These are phyloP conservation scores for Kodamaea fungicola DNA, from an alignment of 1,139 yeast species.

Conservation along the genomic window DNA sequence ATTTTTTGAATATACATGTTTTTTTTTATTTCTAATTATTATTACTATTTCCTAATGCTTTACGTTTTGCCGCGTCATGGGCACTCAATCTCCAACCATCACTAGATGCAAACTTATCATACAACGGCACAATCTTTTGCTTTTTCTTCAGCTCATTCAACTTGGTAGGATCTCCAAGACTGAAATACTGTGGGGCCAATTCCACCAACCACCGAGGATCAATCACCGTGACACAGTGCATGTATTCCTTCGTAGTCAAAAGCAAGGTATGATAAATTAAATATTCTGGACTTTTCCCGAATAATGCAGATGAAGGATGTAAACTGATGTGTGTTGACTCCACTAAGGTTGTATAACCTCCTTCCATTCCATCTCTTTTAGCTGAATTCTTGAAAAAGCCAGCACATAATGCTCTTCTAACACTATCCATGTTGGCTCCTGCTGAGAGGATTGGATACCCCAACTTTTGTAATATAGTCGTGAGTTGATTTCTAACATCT, in stretches of 20 bases:
- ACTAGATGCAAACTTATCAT: constrained; percentile 52
- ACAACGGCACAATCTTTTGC: constrained; percentile 47
- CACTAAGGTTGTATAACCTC: constrained; percentile 68
- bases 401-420: constrained; percentile 73
- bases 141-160: constrained; percentile 34
- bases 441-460: constrained; percentile 54
- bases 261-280: constrained; percentile 82
- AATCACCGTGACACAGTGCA: constrained; percentile 81
- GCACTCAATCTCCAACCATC: constrained; percentile 42
- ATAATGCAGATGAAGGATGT: constrained; percentile 86
- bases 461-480: constrained; percentile 57
- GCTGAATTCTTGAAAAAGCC: constrained; percentile 90
- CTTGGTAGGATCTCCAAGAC: constrained; percentile 47
- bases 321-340: constrained; percentile 77
- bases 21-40: background rate
- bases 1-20: constrained; percentile 10
- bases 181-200: constrained; percentile 84
- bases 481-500: constrained; percentile 74
- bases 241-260: constrained; percentile 81
- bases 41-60: constrained; percentile 23
- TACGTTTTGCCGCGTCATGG: constrained; percentile 30
- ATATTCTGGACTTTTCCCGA: constrained; percentile 70
- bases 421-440: constrained; percentile 57
- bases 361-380: constrained; percentile 65
- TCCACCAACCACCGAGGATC: constrained; percentile 85